Evolutionary conservation across 305 asterid species (phyloP).

Genomic region (Coffea humblotiana): DNA sequence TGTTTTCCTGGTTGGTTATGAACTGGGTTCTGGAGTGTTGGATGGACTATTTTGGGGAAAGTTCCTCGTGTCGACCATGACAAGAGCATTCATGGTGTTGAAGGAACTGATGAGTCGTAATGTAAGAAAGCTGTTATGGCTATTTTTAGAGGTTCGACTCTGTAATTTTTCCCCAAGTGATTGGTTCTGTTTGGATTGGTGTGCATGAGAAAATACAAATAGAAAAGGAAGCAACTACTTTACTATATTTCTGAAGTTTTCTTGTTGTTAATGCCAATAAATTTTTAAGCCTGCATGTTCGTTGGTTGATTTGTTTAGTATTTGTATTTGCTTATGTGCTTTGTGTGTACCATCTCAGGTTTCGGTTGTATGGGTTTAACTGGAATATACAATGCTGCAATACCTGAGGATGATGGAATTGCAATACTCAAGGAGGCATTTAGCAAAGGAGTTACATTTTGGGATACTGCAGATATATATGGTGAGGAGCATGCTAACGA

Average conservation of each 20-base stretch:
- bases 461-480: conserved; percentile 47
- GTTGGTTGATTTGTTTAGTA: background rate
- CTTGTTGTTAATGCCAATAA: background rate
- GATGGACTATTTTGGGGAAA: too few species aligned
- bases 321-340: background rate
- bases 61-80: too few species aligned
- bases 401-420: conserved; percentile 46
- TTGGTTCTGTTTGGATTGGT: background rate
- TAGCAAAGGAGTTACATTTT: conserved; percentile 40
- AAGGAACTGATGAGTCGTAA: too few species aligned
- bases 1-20: too few species aligned
- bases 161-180: too few species aligned
- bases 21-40: too few species aligned
- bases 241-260: too few species aligned
- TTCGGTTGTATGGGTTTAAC: conserved; percentile 61
- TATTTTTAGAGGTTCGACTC: too few species aligned
- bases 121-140: too few species aligned
- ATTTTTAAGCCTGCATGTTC: background rate
- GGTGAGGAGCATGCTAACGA: conserved; percentile 43
- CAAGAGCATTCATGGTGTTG: too few species aligned
- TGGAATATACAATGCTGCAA: conserved; percentile 40
- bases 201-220: too few species aligned
- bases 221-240: too few species aligned
- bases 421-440: conserved; percentile 48
- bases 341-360: conserved; percentile 28